Evolutionary conservation across 2,329 filamentous ascomycete genomes (phyloP).

Genomic region (Orbilia ellipsospora): DNA sequence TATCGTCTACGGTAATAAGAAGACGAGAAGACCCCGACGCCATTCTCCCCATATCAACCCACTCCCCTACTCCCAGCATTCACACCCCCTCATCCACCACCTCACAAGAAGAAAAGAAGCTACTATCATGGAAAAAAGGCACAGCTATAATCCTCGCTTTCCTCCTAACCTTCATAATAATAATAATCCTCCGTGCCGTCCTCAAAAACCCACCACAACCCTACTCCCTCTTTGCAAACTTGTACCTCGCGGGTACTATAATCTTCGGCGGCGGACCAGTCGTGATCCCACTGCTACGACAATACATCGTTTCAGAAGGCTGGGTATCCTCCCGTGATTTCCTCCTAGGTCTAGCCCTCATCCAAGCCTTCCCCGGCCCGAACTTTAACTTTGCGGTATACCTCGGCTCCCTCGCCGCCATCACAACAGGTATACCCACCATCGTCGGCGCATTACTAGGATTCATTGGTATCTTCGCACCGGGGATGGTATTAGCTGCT

Average conservation of each 20-base stretch:
- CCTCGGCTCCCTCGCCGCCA: constrained; percentile 65
- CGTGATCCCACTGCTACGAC: constrained; percentile 72
- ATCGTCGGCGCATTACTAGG: constrained; percentile 67
- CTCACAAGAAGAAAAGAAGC: background rate
- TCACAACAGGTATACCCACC: constrained; percentile 61
- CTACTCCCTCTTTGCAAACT: constrained; percentile 75
- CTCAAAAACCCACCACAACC: constrained; percentile 64
- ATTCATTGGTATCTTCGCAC: constrained; percentile 68
- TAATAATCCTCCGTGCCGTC: constrained; percentile 67
- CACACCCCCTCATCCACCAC: background rate
- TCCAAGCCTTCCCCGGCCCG: constrained; percentile 75
- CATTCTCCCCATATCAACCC: constrained; percentile 64
- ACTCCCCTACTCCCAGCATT: background rate
- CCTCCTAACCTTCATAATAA: constrained; percentile 67
- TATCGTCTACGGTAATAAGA: constrained; percentile 62
- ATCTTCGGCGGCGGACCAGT: constrained; percentile 72
- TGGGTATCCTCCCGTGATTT: constrained; percentile 79
- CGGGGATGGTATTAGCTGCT: constrained; percentile 67
- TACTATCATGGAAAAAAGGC: constrained; percentile 8
- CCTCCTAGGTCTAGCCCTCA: constrained; percentile 76
- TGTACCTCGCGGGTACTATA: constrained; percentile 78
- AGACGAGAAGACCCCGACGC: constrained; percentile 64
- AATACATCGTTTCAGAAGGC: constrained; percentile 73
- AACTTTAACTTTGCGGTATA: constrained; percentile 72
- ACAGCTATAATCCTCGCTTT: constrained; percentile 60